Base-by-base conservation (phyloP, 805 yeast species). In the Candida sithepensis region DNA sequence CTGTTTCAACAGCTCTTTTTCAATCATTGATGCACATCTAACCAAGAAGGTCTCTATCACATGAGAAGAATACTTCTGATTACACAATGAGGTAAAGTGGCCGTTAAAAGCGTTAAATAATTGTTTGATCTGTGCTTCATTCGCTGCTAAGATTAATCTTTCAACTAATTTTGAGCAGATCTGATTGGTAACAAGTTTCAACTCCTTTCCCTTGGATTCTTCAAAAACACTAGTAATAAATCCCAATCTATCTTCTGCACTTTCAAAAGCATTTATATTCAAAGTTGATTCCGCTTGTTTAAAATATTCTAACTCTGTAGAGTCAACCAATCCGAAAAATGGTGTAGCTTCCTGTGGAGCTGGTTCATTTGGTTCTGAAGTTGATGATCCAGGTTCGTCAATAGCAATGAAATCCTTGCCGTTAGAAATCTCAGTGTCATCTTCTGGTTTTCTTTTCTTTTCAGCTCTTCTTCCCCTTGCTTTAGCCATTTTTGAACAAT, bases 91-190 rank as follows among this genome's bases (percentile, higher is more conserved):
- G n/a, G 77, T 79, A 56, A 88, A 85, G 54, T 85, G 85, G n/a
- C 86, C 88, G 38, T 73, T 73, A 59, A 90, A 86, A 1, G 83
- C 79, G 49, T 74, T 75, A 65, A 84, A 86, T 0, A 91, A 61
- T 28, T 72, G 70, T 56, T 82, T 82, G 49, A 89, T 66, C 63
- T 89, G 95, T 12, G 67, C 70, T 51, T 81, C 84, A 23, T 76
- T 73, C 14, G 91, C 84, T 18, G 72, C 69, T 38, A 87, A 67
- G n/a, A 92, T 77, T 51, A 92, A 70, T 61, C 99, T 75, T 67
- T 92, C 99, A 73, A 94, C 75, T 49, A 94, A 73, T 64, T 92
- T 92, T 21, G 98, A 92, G 65, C 97, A 90, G 48, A 92, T 89
- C 61, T 91, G 97, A 61, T 92, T 91, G 2, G 97, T 92, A 3